Base-by-base conservation (phyloP, 208 protist species). In the Angomonas deanei region DNA sequence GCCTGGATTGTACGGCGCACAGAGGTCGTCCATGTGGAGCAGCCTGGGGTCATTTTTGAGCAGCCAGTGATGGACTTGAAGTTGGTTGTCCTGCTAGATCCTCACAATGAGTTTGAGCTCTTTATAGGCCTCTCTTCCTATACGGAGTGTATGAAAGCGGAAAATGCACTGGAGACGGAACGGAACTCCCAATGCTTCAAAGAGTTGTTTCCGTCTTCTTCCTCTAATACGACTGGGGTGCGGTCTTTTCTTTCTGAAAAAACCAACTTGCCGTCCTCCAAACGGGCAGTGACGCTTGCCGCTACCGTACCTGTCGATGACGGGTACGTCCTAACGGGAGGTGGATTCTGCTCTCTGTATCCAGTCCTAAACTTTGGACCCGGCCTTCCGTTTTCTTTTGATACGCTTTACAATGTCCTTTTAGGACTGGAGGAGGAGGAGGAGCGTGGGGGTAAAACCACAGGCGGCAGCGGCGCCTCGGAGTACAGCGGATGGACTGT, bases 401-500 rank as follows among this genome's bases (percentile, higher is more conserved):
- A 68, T 30, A 19, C 64, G 17, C 62, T 70, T 13, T 72, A 75
- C 59, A 62, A 71, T 33, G 46, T 59, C 17, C 58, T 71, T 28
- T 26, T 68, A 8, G 42, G 48, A 2, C 61, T 65, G 68, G 61
- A 48, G 4, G 23, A 13, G 3, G 23, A 31, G 19, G 38, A n/a
- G 21, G 27, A 47, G 27, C 33, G 27, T 17, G 19, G 39, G 23
- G n/a, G 23, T 19, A 15, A 10, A 26, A 26, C 33, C 0, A 32
- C 17, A 10, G 39, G n/a, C 21, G 42, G 15, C 0, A 19, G 31
- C 32, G 0, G 46, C 0, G 30, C 24, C 13, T 27, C 0, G 30
- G 74, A 74, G 70, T 77, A 68, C 60, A 72, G 61, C 36, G 70
- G 61, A 59, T 89, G 83, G 83, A 70, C 66, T 17, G 79, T 86